Percentiles rank a stretch among this genome's conserved stretches.
Conservation (phyloP, 2,329 filamentous ascomycete genomes). For the Pseudogymnoascus sp. region DNA sequence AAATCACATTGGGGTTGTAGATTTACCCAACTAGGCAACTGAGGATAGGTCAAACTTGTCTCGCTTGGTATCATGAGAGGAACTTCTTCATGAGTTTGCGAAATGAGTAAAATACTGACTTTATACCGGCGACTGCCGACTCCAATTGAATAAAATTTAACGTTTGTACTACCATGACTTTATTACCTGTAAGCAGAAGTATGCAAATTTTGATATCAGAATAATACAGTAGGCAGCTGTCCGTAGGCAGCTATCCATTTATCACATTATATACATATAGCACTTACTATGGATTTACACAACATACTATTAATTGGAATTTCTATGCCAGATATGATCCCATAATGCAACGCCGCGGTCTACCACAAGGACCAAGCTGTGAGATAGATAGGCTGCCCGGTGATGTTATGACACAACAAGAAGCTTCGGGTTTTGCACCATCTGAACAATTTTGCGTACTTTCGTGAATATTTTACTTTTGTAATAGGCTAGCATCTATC, state of each 20-base stretch:
- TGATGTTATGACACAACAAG: background rate
- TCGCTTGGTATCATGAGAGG: background rate
- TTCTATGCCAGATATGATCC: background rate
- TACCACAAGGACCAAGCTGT: background rate
- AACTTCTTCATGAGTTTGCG: background rate
- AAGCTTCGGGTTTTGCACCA: background rate
- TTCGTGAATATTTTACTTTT: constrained; percentile 1
- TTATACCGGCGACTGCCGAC: background rate
- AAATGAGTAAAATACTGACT: background rate
- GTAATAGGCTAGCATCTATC: background rate
- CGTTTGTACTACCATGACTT: background rate
- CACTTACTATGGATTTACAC: background rate
- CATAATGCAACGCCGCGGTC: background rate
- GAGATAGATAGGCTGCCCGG: background rate
- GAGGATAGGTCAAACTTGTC: background rate
- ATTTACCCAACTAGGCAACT: background rate
- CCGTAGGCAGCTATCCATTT: background rate
- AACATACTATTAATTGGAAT: background rate
- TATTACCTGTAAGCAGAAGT: background rate
- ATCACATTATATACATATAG: background rate
- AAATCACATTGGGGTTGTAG: background rate
- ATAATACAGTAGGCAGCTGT: background rate
- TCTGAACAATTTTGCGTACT: background rate
- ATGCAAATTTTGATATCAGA: background rate
- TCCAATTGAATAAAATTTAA: background rate